Percentiles rank a stretch among this genome's conserved stretches.
Evolutionary conservation across 2,329 filamentous ascomycete genomes (phyloP).

Genomic region (Ophiostoma fasciatum): DNA sequence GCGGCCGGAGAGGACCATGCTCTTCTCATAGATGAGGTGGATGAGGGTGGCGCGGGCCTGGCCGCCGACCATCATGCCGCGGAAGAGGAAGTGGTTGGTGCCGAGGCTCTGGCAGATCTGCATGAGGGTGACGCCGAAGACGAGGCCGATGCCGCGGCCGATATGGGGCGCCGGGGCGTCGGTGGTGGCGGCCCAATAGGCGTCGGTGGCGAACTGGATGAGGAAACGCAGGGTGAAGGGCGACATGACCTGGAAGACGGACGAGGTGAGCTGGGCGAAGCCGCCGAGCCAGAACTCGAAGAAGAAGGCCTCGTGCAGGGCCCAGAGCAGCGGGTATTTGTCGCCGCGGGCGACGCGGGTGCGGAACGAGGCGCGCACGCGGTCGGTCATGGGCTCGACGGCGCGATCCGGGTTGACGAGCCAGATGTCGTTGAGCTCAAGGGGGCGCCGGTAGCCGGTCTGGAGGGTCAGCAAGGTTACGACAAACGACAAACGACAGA

Average conservation of each 20-base stretch:
- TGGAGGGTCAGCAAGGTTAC: slow-evolving; percentile 19
- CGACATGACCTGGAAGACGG: slow-evolving; percentile 63
- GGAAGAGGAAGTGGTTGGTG: slow-evolving; percentile 84
- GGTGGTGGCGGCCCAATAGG: slow-evolving; percentile 48
- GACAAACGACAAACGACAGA: background rate
- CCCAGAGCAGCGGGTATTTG: slow-evolving; percentile 61
- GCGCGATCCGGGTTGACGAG: slow-evolving; percentile 67
- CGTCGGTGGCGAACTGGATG: slow-evolving; percentile 70
- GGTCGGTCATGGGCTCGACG: slow-evolving; percentile 52
- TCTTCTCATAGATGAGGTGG: slow-evolving; percentile 78
- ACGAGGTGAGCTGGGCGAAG: slow-evolving; percentile 57
- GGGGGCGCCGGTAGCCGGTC: slow-evolving; percentile 70
- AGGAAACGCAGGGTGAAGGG: slow-evolving; percentile 78
- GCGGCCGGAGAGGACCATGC: slow-evolving; percentile 74
- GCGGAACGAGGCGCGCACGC: slow-evolving; percentile 53
- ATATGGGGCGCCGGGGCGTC: slow-evolving; percentile 48
- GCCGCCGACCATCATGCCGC: slow-evolving; percentile 82
- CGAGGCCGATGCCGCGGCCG: slow-evolving; percentile 64
- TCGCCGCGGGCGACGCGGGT: slow-evolving; percentile 51
- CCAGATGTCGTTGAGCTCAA: slow-evolving; percentile 82
- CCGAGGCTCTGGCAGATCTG: slow-evolving; percentile 68
- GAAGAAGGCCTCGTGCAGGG: slow-evolving; percentile 75
- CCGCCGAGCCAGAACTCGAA: slow-evolving; percentile 76
- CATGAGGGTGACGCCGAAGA: slow-evolving; percentile 73
- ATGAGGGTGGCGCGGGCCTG: slow-evolving; percentile 72